phyloP scores from a whole-genome alignment of 495 filamentous ascomycete species.

The Pyrenula aspistea region DNA sequence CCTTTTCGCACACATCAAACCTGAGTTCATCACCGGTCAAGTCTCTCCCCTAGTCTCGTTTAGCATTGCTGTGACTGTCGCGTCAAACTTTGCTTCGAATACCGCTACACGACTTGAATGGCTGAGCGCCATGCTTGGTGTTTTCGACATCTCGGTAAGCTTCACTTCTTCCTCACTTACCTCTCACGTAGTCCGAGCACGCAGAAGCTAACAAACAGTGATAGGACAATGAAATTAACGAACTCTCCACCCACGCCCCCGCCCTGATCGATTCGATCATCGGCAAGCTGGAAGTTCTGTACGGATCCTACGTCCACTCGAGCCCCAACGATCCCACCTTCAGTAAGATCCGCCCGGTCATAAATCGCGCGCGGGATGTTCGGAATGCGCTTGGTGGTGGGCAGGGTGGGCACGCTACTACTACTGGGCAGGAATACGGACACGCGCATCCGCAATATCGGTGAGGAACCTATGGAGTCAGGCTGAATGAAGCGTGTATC shows the following conservation, averaged over 20 bases:
- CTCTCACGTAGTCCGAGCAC: neutral
- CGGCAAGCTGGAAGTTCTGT: constrained; percentile 56
- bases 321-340: constrained; percentile 36
- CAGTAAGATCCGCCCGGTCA: constrained; percentile 46
- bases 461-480: too few species aligned
- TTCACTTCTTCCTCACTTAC: neutral
- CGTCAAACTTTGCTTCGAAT: constrained; percentile 53
- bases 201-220: constrained; percentile 1
- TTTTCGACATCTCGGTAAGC: constrained; percentile 37
- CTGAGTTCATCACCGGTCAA: constrained; percentile 50
- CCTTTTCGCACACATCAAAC: constrained; percentile 63
- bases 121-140: constrained; percentile 60
- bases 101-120: constrained; percentile 58
- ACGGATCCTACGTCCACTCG: constrained; percentile 18
- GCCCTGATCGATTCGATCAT: constrained; percentile 63
- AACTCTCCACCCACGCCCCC: constrained; percentile 45
- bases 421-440: neutral
- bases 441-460: neutral
- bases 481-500: too few species aligned
- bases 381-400: neutral
- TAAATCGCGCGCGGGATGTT: constrained; percentile 43
- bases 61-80: constrained; percentile 73
- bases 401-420: neutral
- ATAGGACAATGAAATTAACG: constrained; percentile 64
- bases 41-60: constrained; percentile 67